Evolutionary conservation across 2,329 filamentous ascomycete genomes (phyloP), one percentile per base, ranked within the genome.

Genomic region (Furcasterigmium furcatum): DNA sequence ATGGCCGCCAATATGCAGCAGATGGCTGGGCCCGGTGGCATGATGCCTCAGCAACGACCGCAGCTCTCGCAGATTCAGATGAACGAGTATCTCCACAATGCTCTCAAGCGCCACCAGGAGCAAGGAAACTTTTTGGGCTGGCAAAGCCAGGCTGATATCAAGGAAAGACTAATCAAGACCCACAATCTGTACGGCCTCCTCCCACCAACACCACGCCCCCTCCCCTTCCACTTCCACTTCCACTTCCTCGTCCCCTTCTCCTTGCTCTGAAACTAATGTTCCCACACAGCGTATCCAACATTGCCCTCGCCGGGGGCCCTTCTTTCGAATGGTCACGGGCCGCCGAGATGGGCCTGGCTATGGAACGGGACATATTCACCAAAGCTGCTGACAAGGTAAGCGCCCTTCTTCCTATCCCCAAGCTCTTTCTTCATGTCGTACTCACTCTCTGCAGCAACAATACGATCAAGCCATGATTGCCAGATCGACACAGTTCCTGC

Each of bases 1-100:
- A 82, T 82, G 78, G 77, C 78, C 68, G 77, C 73, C 59, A 80
- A 79, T 55, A 74, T 81, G 66, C 73, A 74, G 62, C 77, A 78
- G 57, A 79, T 81, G 75, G 70, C 65, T 59, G 66, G 64, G 49
- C 67, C 64, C 52, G 70, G 66, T 61, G 66, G 67, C 47, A 71
- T 74, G 63, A 66, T 73, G 61, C 66, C 67, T 55, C 66, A 59
- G 52, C 68, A 68, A 46, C 60, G 61, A 38, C 61, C 70, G 50
- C 70, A 72, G 40, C 56, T 58, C 36, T 54, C 53, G 43, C 48
- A 44, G 25, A 54, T 50, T 35, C 63, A 67, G 49, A 52, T 68
- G 19, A 66, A 68, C 41, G 59, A 67, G 34, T 53, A 66, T 14
- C 63, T 76, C 8, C 73, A 65, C 6, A 38, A 59, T 63, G 41